phyloP scores from a whole-genome alignment of 2,329 filamentous ascomycete genomes.

The Chaetomiaceae sp. region DNA sequence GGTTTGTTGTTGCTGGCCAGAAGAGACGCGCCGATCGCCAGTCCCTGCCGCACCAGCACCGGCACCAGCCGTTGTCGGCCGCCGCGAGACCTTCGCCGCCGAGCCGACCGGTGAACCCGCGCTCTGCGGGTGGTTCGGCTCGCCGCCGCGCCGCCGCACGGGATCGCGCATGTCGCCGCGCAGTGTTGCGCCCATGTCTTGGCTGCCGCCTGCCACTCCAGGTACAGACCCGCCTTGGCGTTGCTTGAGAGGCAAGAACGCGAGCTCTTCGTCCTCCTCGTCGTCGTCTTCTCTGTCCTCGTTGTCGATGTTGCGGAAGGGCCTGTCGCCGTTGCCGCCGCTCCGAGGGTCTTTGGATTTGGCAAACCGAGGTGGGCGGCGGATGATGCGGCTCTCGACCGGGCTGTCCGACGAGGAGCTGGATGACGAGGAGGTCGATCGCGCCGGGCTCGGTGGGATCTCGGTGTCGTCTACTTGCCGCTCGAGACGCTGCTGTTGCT shows the following conservation, averaged over 20 bases:
- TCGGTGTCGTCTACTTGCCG: slow-evolving; percentile 29
- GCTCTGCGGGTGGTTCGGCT: slow-evolving; percentile 44
- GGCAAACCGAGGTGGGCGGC: slow-evolving; percentile 50
- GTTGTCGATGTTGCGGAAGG: slow-evolving; percentile 30
- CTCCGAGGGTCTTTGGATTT: slow-evolving; percentile 7
- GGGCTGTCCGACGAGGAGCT: slow-evolving; percentile 37
- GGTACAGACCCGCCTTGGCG: slow-evolving; percentile 10
- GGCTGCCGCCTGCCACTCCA: slow-evolving; percentile 23
- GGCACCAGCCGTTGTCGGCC: slow-evolving; percentile 20
- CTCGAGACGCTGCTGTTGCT: slow-evolving; percentile 1
- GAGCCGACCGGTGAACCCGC: slow-evolving; percentile 59
- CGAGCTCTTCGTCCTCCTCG: slow-evolving; percentile 50
- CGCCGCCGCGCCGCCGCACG: not conserved
- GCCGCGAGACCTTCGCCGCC: slow-evolving; percentile 34
- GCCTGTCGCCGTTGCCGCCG: slow-evolving; percentile 15
- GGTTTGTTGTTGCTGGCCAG: slow-evolving; percentile 25
- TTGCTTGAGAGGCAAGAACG: slow-evolving; percentile 44
- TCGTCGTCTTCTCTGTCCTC: slow-evolving; percentile 38
- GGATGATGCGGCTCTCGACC: slow-evolving; percentile 54
- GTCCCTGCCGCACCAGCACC: slow-evolving; percentile 6
- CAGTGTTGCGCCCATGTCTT: slow-evolving; percentile 47
- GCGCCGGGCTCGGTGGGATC: slow-evolving; percentile 35
- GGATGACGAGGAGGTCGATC: slow-evolving; percentile 33
- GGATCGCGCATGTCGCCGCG: slow-evolving; percentile 37
- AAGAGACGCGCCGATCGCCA: not conserved